Percentiles rank a stretch among this genome's conserved stretches.
These are phyloP conservation scores for Monascus ruber DNA, from an alignment of 2,329 filamentous ascomycete species.

Conservation along the genomic window DNA sequence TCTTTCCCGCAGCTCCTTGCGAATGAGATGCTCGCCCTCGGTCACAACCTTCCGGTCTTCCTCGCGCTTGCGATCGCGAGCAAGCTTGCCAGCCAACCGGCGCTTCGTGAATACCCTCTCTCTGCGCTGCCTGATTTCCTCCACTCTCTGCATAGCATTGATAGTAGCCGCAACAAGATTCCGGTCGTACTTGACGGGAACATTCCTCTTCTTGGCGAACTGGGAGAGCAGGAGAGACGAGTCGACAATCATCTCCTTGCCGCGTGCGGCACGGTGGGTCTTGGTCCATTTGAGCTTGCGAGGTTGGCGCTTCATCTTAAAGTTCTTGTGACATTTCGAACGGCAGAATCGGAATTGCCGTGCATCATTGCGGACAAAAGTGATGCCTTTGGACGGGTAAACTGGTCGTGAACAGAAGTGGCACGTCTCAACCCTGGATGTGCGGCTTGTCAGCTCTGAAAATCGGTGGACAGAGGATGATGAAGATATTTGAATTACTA, in stretches of 20 bases:
- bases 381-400: constrained; percentile 56
- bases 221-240: constrained; percentile 60
- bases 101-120: constrained; percentile 91
- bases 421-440: constrained; percentile 46
- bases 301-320: constrained; percentile 98
- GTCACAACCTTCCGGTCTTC: constrained; percentile 77
- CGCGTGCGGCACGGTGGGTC: constrained; percentile 71
- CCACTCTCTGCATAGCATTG: constrained; percentile 81
- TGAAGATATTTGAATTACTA: constrained; percentile 2
- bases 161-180: constrained; percentile 79
- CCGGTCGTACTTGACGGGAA: constrained; percentile 91
- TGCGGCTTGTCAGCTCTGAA: no score
- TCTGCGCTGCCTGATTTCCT: constrained; percentile 70
- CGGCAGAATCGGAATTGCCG: constrained; percentile 57
- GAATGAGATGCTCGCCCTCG: constrained; percentile 85
- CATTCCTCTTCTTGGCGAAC: constrained; percentile 85
- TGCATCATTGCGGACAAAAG: constrained; percentile 57
- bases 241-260: constrained; percentile 88
- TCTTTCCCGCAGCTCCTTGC: constrained; percentile 51
- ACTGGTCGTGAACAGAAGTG: constrained; percentile 60
- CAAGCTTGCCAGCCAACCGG: constrained; percentile 72
- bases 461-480: not conserved
- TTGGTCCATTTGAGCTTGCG: constrained; percentile 97
- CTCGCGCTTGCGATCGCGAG: constrained; percentile 63
- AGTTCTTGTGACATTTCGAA: constrained; percentile 60